Evolutionary conservation across 345 rosid genomes (phyloP), one percentile per base, ranked within the genome.

Genomic region (Hypericum androsaemum): DNA sequence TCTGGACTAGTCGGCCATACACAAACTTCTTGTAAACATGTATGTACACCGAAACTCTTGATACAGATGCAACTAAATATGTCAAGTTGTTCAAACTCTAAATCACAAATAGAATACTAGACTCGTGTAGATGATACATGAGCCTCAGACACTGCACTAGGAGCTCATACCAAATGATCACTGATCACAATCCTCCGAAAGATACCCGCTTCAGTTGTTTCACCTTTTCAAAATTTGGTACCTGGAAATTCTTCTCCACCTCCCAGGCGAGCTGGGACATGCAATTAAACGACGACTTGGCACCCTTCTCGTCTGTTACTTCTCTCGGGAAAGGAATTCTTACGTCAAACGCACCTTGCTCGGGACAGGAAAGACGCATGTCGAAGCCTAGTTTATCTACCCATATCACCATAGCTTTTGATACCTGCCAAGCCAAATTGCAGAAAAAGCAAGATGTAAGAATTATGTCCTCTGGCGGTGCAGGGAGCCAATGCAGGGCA

Each of bases 261-360:
- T 89, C 97, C 97, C 97, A 86, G 32, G 95, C 97, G 9, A 74
- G 74, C 55, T 89, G 94, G 28, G 97, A 86, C 97, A 89, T 83
- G 46, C 97, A 69, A 68, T 89, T 89, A 50, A 86, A 80, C 7
- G 94, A 83, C 35, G 97, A 89, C 66, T 80, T 89, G 12, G 86
- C 94, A 48, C 97, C 88, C 61, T 89, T 89, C 64, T 74, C 86
- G 66, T 89, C 90, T 0, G 66, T 63, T 57, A 86, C 97, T 77
- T 89, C 97, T 56, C 69, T 59, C 0, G 97, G 94, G 67, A 89
- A 89, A 17, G 89, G 95, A 58, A 89, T 81, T 52, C 97, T 79
- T 12, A 79, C 94, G 50, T 89, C 95, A 12, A 75, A 82, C 5
- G 54, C 57, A 43, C 72, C 76, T 10, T 62, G 78, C 51, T 58